phyloP scores from a whole-genome alignment of 2,329 filamentous ascomycete genomes.

The Claviceps capensis region DNA sequence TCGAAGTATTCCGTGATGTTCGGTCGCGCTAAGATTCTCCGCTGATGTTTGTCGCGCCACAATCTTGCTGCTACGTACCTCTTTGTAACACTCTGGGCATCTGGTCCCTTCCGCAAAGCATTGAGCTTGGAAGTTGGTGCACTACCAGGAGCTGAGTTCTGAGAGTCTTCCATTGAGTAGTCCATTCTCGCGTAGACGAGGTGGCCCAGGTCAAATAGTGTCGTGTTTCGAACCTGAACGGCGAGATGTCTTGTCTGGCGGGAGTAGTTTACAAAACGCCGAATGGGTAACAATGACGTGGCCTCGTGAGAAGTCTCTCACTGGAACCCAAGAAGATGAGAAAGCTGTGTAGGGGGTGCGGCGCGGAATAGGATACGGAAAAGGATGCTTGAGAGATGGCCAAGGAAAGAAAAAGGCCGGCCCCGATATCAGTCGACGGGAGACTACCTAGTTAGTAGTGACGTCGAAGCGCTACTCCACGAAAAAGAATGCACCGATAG shows the following conservation, averaged over 20 bases:
- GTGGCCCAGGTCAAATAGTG: neutral
- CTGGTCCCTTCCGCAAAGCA: slow-evolving; percentile 41
- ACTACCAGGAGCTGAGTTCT: slow-evolving; percentile 53
- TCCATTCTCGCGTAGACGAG: slow-evolving; percentile 19
- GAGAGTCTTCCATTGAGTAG: slow-evolving; percentile 39
- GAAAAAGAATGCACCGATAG: neutral
- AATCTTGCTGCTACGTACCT: slow-evolving; percentile 33
- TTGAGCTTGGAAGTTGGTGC: slow-evolving; percentile 49
- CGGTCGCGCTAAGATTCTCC: neutral
- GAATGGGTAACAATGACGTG: neutral
- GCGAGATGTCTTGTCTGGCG: neutral
- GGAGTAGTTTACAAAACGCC: neutral
- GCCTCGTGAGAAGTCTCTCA: neutral
- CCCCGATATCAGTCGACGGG: neutral
- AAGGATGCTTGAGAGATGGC: slow-evolving; percentile 1
- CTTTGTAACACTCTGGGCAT: slow-evolving; percentile 65
- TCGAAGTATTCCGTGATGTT: neutral
- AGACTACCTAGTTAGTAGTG: neutral
- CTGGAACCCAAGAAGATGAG: neutral
- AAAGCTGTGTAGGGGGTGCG: neutral
- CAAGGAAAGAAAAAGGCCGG: neutral
- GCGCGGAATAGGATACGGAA: neutral
- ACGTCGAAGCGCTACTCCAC: neutral
- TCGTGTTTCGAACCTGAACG: neutral
- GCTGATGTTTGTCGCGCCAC: neutral